Evolutionary conservation across 805 yeast species (phyloP).

Genomic region (Barnettozyma siamensis): DNA sequence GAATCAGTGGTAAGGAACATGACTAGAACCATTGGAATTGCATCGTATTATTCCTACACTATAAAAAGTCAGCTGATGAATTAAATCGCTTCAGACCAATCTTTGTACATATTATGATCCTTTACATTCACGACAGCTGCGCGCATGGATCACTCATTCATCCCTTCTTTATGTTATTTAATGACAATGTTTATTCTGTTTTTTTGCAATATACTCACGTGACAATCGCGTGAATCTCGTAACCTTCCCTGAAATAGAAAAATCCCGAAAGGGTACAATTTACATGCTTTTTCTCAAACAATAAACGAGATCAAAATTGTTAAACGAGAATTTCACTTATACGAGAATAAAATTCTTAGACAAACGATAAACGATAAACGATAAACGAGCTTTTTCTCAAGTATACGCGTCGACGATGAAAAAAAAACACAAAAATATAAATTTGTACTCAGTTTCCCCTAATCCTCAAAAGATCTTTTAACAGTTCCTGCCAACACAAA

Average conservation of each 20-base stretch:
- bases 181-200: slow-evolving; percentile 1
- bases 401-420: background rate
- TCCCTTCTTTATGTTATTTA: slow-evolving; percentile 6
- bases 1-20: slow-evolving; percentile 45
- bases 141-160: background rate
- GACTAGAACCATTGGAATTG: slow-evolving; percentile 21
- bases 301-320: too few relatives aligned
- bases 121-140: background rate
- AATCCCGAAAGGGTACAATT: background rate
- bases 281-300: background rate
- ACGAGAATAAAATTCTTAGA: background rate
- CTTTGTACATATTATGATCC: background rate
- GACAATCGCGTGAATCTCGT: too few relatives aligned
- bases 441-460: background rate
- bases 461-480: background rate
- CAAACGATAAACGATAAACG: background rate
- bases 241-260: background rate
- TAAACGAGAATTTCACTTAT: too few relatives aligned
- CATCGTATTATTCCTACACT: too few relatives aligned
- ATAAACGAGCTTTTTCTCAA: too few relatives aligned
- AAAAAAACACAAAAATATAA: background rate
- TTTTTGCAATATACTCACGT: too few relatives aligned
- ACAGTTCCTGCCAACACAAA: background rate
- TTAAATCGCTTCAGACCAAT: background rate
- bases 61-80: background rate